These are phyloP conservation scores for Mycena vitilis DNA, from an alignment of 768 basidiomycete species.

Conservation along the genomic window DNA sequence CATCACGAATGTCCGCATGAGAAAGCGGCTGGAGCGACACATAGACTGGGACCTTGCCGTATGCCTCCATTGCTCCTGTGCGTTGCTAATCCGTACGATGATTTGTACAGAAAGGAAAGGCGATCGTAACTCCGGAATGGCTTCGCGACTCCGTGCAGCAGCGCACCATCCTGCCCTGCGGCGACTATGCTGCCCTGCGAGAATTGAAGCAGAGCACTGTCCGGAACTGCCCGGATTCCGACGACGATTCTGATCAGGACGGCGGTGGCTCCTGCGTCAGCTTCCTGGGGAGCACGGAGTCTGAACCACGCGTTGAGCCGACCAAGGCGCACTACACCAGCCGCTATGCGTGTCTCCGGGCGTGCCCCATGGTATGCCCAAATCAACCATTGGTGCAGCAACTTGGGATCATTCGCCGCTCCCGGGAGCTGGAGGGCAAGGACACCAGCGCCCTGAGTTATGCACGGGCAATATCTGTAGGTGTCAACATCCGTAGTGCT, in stretches of 20 bases:
- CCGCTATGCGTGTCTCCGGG: conserved; percentile 69
- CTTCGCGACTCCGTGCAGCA: conserved; percentile 66
- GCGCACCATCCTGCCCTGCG: conserved; percentile 60
- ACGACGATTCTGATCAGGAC: conserved; percentile 28
- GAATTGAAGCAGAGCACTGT: conserved; percentile 61
- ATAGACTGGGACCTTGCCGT: conserved; percentile 74
- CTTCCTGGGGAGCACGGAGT: neutral
- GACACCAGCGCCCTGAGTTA: conserved; percentile 78
- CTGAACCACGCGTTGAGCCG: conserved; percentile 24
- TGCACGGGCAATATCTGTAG: conserved; percentile 75
- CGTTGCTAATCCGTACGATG: conserved; percentile 3
- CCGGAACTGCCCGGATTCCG: conserved; percentile 55
- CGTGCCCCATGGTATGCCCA: conserved; percentile 73
- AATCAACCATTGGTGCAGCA: conserved; percentile 75
- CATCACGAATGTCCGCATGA: conserved; percentile 74
- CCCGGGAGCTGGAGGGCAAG: conserved; percentile 75
- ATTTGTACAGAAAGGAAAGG: conserved; percentile 65
- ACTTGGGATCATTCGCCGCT: conserved; percentile 66
- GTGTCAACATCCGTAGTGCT: conserved; percentile 30
- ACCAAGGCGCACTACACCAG: conserved; percentile 49
- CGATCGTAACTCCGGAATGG: conserved; percentile 80
- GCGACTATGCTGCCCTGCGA: conserved; percentile 65
- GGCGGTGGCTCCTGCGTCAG: neutral
- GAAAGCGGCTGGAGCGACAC: conserved; percentile 77
- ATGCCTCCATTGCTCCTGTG: conserved; percentile 43